Evolutionary conservation across 2,329 filamentous ascomycete species (phyloP).

Genomic region (Phaeosphaeriaceae sp.): DNA sequence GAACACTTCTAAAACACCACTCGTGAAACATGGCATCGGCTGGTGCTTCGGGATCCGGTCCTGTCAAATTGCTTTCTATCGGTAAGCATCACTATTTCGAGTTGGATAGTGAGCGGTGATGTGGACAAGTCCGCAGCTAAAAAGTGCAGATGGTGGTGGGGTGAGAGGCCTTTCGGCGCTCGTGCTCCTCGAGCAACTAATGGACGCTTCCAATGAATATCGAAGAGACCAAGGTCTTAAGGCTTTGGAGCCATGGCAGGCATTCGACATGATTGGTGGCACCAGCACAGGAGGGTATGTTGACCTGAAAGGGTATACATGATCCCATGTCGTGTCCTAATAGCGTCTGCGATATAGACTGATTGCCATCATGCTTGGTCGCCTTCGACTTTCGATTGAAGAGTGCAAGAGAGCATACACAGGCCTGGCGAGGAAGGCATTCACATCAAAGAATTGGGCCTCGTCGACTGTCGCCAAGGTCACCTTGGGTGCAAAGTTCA

Average conservation of each 20-base stretch:
- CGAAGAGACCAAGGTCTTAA: too few species aligned
- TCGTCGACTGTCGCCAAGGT: too few species aligned
- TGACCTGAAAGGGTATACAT: neutral
- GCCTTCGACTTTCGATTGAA: conserved; percentile 9
- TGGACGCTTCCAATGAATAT: conserved; percentile 9
- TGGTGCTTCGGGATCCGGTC: too few species aligned
- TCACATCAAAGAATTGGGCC: conserved; percentile 16
- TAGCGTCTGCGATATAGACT: conserved; percentile 3
- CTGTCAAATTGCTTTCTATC: too few species aligned
- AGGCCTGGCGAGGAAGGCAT: conserved; percentile 15
- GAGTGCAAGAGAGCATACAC: conserved; percentile 17
- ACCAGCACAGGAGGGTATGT: conserved; percentile 10
- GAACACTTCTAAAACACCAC: too few species aligned
- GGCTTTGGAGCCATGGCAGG: too few species aligned
- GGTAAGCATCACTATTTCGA: too few species aligned
- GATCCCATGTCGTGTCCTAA: neutral
- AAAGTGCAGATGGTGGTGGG: conserved; percentile 10
- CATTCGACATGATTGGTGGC: conserved; percentile 13
- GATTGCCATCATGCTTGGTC: conserved; percentile 18
- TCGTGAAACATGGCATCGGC: too few species aligned
- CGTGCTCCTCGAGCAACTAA: conserved; percentile 16
- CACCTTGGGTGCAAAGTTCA: conserved; percentile 25
- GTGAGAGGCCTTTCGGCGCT: conserved; percentile 16
- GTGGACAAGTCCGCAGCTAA: too few species aligned
- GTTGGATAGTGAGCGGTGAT: too few species aligned